Evolutionary conservation across 2,329 filamentous ascomycete genomes (phyloP), one percentile per base, ranked within the genome.

Genomic region (Grosmannia clavigera): DNA sequence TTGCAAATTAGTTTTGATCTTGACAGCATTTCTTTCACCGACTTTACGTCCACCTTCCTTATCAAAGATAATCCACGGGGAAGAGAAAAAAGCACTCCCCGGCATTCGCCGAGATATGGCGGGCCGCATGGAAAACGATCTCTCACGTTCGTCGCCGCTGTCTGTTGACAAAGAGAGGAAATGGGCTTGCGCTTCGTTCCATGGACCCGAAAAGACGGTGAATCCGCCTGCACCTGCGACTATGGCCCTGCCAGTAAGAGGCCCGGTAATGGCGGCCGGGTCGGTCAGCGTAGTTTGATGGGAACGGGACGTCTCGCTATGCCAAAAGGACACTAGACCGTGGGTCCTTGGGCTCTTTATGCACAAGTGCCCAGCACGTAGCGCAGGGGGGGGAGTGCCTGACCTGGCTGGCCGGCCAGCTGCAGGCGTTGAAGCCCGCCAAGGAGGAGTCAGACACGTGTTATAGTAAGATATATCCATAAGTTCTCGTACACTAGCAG

Each of bases 241-340:
- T 43, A 12, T 16, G 14, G 27, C 48, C 22, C 11, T 52, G 50
- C 25, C 50, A 29, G 27, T 14, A 25, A 16, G 19, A 55, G 40
- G 22, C n/a, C 43, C 25, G 53, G 33, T n/a, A 25, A 55, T n/a
- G 31, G 9, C n/a, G 58, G 43, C 31, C 58, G 52, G 58, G 58
- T 55, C 52, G 52, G 52, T 55, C 53, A 60, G 43, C 22, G 14
- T 43, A 31, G n/a, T 35, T 55, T 48, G 52, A 48, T 54, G 59
- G 59, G 55, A 56, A 55, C 59, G 55, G 59, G 59, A 60, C 55
- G 59, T 4, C 16, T 56, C 58, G 46, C 33, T 46, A 58, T 50
- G 52, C 52, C 58, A 52, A 55, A 35, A 31, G 27, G n/a, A 43
- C 31, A 29, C 40, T 57, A 57, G 38, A 1, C 7, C 16, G 29